A percentile compares a stretch with the other conserved stretches of the same genome.
Evolutionary conservation across 345 rosid genomes (phyloP).

Genomic region (Corchorus capsularis): DNA sequence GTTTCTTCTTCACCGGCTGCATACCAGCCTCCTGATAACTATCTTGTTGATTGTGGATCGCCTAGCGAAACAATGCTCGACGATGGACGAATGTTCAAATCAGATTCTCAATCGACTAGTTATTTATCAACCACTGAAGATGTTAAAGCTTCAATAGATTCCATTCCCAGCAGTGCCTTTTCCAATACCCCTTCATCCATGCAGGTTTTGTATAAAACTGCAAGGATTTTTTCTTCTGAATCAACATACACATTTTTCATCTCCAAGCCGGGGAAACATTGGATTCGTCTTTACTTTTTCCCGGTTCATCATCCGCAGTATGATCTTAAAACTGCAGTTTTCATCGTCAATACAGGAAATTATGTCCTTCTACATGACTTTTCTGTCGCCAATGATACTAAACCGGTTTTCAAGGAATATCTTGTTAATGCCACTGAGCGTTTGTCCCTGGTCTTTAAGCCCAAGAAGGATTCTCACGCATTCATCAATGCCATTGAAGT

Average conservation of each 20-base stretch:
- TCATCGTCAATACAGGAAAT: constrained; percentile 56
- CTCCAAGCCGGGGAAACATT: constrained; percentile 60
- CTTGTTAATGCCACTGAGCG: constrained; percentile 47
- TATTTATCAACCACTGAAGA: constrained; percentile 59
- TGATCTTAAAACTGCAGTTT: constrained; percentile 52
- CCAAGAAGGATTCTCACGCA: constrained; percentile 50
- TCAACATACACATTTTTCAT: constrained; percentile 52
- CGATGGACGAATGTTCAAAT: constrained; percentile 69
- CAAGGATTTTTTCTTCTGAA: constrained; percentile 49
- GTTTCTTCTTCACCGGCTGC: neutral
- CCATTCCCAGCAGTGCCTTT: constrained; percentile 26
- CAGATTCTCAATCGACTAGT: constrained; percentile 55
- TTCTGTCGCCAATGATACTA: constrained; percentile 33
- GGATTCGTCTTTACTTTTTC: constrained; percentile 82
- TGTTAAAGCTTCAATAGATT: constrained; percentile 45
- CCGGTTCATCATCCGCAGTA: constrained; percentile 60
- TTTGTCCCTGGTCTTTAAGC: constrained; percentile 58
- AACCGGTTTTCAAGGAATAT: constrained; percentile 64
- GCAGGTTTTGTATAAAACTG: constrained; percentile 36
- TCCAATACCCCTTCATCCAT: constrained; percentile 31
- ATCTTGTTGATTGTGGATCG: constrained; percentile 80
- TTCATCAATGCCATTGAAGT: constrained; percentile 78
- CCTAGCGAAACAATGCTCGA: constrained; percentile 52
- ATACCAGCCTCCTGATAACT: constrained; percentile 55
- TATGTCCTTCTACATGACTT: constrained; percentile 69